phyloP scores from a whole-genome alignment of 2,329 filamentous ascomycete genomes.

The Sarocladium kiliense region DNA sequence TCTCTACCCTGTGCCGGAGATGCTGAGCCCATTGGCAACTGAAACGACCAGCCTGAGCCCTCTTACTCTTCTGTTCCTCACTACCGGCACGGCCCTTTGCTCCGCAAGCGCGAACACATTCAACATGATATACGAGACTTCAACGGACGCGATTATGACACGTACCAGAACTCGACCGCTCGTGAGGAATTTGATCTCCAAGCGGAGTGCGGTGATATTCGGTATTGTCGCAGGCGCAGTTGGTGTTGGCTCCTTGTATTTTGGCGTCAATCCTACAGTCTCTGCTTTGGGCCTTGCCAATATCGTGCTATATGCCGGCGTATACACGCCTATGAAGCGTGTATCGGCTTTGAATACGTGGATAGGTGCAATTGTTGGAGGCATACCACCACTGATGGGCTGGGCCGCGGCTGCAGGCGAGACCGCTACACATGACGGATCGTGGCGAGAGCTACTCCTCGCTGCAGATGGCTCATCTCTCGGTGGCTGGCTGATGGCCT shows the following conservation, averaged over 20 bases:
- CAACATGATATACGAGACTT: constrained; percentile 94
- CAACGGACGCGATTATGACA: constrained; percentile 87
- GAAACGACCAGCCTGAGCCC: constrained; percentile 80
- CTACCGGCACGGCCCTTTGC: constrained; percentile 80
- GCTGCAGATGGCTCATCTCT: constrained; percentile 53
- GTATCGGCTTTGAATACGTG: constrained; percentile 87
- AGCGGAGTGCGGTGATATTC: constrained; percentile 68
- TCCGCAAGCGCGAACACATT: constrained; percentile 89
- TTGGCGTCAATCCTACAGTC: constrained; percentile 91
- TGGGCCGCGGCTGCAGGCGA: constrained; percentile 95
- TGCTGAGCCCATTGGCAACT: constrained; percentile 63
- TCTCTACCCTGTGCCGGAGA: constrained; percentile 84
- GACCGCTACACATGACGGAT: constrained; percentile 68
- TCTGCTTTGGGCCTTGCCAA: constrained; percentile 80
- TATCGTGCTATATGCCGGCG: constrained; percentile 81
- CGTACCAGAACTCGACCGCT: constrained; percentile 89
- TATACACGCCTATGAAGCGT: constrained; percentile 91
- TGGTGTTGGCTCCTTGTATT: constrained; percentile 71
- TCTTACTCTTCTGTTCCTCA: constrained; percentile 87
- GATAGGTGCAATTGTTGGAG: constrained; percentile 88
- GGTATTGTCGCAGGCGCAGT: constrained; percentile 65
- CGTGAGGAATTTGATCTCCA: constrained; percentile 72
- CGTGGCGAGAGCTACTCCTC: constrained; percentile 73
- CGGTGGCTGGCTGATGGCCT: constrained; percentile 86
- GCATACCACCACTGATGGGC: constrained; percentile 93